Base-by-base conservation (phyloP, 2,329 filamentous ascomycete genomes). In the Calonectria montana region DNA sequence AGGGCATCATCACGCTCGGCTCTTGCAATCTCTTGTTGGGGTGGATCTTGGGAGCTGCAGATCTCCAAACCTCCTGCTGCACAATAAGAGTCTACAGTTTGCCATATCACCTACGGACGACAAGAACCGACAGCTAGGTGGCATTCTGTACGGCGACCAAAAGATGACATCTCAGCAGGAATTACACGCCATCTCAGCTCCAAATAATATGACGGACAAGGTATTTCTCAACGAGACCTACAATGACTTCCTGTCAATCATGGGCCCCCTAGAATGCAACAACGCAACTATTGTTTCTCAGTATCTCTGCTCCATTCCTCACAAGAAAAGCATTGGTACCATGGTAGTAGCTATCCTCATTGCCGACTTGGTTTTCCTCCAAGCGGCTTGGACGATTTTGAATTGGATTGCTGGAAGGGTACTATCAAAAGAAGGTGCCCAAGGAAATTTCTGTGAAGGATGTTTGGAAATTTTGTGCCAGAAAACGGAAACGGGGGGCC, bases 241-340 rank as follows among this genome's bases (percentile, higher is more conserved):
- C 21, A 27, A 48, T 23, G 21, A 13, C n/a, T 48, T 48, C 8
- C n/a, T 5, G 4, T 21, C 45, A 23, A 5, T 48, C 45, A 48
- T 25, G 21, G 73, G 69, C 0, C 39, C 68, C 0, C 41, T 74
- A 0, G n/a, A 13, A 18, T 66, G 47, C 2, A 35, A 53, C 1
- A 63, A 70, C 7, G 35, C 72, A 1, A 74, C 72, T 0, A 70
- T 75, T 4, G 73, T 70, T 9, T 53, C 61, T 1, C 72, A 70
- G 18, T 75, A 74, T 37, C 59, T 74, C 6, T 75, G 73, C 2
- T 73, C 69, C 25, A 55, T 73, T 7, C 73, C 73, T 1, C 35
- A 66, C 23, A 68, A 55, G 18, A 75, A 75, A 10, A 75, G 67
- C 12, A 65, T 50, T 0, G 65, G 72, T 1, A 53, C 8, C n/a